These are phyloP conservation scores for Glebionis coronaria DNA, from an alignment of 129 eudicot species.

Conservation along the genomic window DNA sequence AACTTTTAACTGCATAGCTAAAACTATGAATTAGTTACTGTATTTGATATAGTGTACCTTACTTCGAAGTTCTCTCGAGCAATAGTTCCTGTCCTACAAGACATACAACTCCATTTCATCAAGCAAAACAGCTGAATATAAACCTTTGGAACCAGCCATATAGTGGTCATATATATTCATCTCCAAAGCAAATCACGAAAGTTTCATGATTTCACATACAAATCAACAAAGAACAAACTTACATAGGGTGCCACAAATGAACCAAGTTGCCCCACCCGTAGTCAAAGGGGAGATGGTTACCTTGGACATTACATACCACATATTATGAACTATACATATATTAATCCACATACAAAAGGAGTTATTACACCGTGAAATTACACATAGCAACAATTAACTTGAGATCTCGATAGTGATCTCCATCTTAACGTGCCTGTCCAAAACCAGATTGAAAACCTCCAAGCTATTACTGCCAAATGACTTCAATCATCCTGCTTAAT, in stretches of 20 bases:
- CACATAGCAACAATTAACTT: conserved; percentile 12
- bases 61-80: no score
- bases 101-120: no score
- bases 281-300: conserved; percentile 24
- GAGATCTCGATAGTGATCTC: conserved; percentile 19
- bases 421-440: conserved; percentile 2
- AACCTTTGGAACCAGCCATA: not conserved
- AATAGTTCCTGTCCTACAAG: no score
- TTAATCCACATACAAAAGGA: conserved; percentile 26
- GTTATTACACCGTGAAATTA: conserved; percentile 21
- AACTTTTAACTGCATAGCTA: no score
- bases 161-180: not conserved
- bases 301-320: conserved; percentile 23
- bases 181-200: not conserved
- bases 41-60: no score
- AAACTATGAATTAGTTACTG: no score
- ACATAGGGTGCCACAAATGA: conserved; percentile 27
- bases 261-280: conserved; percentile 31
- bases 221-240: conserved; percentile 12
- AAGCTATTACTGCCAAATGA: not conserved
- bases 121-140: not conserved
- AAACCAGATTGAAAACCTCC: conserved; percentile 16
- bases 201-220: conserved; percentile 9
- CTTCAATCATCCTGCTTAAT: conserved; percentile 24
- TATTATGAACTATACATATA: conserved; percentile 37